Evolutionary conservation across 1,284 basidiomycete species (phyloP), one percentile per base, ranked within the genome.

Genomic region (Pseudozyma tsukubaensis): DNA sequence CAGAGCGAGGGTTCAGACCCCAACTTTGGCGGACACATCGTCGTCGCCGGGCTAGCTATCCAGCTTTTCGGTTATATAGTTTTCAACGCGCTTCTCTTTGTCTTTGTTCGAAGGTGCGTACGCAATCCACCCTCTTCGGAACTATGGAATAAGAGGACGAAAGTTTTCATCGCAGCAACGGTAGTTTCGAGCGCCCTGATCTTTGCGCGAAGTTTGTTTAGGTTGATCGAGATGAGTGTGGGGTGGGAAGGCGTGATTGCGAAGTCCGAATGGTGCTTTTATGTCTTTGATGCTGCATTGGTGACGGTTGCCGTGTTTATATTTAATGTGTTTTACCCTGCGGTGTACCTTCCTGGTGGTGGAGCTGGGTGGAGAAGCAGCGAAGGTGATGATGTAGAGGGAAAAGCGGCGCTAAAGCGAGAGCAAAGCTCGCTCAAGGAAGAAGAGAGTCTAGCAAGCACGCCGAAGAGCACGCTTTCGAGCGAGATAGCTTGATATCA

Each of bases 161-260:
- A 68, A 29, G 42, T 51, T 12, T 60, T 75, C 34, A 43, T 80
- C 18, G 29, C 58, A 5, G 73, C 66, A 11, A 49, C 60, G 5
- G 59, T 56, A 14, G 24, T 68, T 16, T 77, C 78, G 2, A 70
- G 73, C 42, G 21, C 59, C 14, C 48, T 69, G 21, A 69, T 80
- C 42, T 55, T 80, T 5, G 39, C 70, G 29, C 61, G 78, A 18
- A 66, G 57, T n/a, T 35, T 66, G 10, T 80, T 71, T 45, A 69
- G 77, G 16, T 48, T 76, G 21, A 59, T 69, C 51, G 76, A 80
- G 50, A 76, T 78, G 76, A 57, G 19, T 14, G 44, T 52, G 10
- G 78, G 78, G 8, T 80, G 74, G 71, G 39, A 57, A 24, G 78
- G 77, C 32, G 43, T 62, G 3, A 72, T 80, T 34, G 62, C 67